A percentile compares a stretch with the other conserved stretches of the same genome.
Conservation (phyloP, 768 basidiomycete genomes). For the Xerocomus spinulosus region DNA sequence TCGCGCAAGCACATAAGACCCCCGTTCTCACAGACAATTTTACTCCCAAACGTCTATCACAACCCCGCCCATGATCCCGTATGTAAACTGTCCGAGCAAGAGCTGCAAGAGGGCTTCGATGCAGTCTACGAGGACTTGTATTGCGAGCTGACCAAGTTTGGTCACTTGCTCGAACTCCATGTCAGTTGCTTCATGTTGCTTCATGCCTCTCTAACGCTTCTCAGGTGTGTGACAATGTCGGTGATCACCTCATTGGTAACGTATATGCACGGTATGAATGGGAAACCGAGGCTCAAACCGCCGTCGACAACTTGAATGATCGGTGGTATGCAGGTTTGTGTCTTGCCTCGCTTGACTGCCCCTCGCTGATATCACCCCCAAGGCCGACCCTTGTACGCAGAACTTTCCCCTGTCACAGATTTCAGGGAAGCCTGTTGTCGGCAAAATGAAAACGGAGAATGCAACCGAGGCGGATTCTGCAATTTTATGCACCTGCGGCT, state of each 20-base stretch:
- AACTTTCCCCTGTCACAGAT: slow-evolving; percentile 96
- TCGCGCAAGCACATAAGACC: slow-evolving; percentile 98
- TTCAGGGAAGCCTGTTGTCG: slow-evolving; percentile 98
- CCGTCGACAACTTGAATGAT: slow-evolving; percentile 90
- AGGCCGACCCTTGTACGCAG: slow-evolving; percentile 95
- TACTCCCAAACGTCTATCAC: slow-evolving; percentile 96
- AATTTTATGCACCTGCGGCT: slow-evolving; percentile 98
- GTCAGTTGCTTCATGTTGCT: slow-evolving; percentile 40
- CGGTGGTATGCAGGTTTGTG: slow-evolving; percentile 93
- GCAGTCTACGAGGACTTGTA: slow-evolving; percentile 95
- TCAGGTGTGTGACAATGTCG: slow-evolving; percentile 96
- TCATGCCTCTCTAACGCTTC: background rate
- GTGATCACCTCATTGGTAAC: slow-evolving; percentile 97
- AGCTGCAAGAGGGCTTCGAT: slow-evolving; percentile 87
- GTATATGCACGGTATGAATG: slow-evolving; percentile 98
- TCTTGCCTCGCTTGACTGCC: background rate
- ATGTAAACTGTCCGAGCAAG: slow-evolving; percentile 82
- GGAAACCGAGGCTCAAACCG: slow-evolving; percentile 95
- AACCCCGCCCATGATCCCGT: slow-evolving; percentile 94
- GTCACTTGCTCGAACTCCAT: slow-evolving; percentile 92
- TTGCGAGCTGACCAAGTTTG: slow-evolving; percentile 92
- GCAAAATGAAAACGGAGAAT: slow-evolving; percentile 98
- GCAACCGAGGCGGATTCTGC: slow-evolving; percentile 96
- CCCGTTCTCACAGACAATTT: slow-evolving; percentile 94
- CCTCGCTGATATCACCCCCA: slow-evolving; percentile 3